These are phyloP conservation scores for Pestalotiopsis sp. DNA, from an alignment of 2,329 filamentous ascomycete genomes.

Conservation along the genomic window DNA sequence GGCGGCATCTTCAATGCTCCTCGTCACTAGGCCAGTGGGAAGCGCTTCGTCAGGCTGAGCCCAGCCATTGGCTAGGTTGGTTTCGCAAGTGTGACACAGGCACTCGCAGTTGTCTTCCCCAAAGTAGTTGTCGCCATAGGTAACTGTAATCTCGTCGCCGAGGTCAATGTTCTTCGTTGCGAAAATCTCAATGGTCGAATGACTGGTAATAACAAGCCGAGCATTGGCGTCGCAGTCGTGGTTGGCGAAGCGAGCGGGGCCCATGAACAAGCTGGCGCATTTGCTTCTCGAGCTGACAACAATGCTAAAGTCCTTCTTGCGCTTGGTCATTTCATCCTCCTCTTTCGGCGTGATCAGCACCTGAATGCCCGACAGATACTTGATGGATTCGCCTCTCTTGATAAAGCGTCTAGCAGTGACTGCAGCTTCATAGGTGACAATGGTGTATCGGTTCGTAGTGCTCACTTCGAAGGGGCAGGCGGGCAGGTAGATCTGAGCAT, in stretches of 20 bases:
- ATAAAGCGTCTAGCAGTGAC: constrained; percentile 81
- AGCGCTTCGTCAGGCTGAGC: constrained; percentile 46
- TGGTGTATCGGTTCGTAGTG: constrained; percentile 93
- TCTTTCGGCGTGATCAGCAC: constrained; percentile 92
- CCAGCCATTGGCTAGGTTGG: constrained; percentile 80
- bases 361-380: constrained; percentile 88
- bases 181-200: constrained; percentile 88
- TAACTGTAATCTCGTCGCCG: constrained; percentile 95
- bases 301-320: constrained; percentile 94
- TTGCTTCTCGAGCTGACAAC: constrained; percentile 93
- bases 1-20: constrained; percentile 56
- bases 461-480: constrained; percentile 93
- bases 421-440: constrained; percentile 85
- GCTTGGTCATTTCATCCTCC: constrained; percentile 77
- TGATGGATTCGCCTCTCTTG: constrained; percentile 81
- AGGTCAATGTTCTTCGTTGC: constrained; percentile 79
- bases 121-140: constrained; percentile 95
- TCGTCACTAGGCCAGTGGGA: constrained; percentile 43
- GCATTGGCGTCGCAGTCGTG: constrained; percentile 96
- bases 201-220: constrained; percentile 78
- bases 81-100: constrained; percentile 86
- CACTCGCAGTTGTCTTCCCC: constrained; percentile 95
- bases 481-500: constrained; percentile 88
- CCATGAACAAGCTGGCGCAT: constrained; percentile 88
- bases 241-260: constrained; percentile 93